Conservation (phyloP, 2,329 filamentous ascomycete genomes). For the Clonostachys rhizophaga region DNA sequence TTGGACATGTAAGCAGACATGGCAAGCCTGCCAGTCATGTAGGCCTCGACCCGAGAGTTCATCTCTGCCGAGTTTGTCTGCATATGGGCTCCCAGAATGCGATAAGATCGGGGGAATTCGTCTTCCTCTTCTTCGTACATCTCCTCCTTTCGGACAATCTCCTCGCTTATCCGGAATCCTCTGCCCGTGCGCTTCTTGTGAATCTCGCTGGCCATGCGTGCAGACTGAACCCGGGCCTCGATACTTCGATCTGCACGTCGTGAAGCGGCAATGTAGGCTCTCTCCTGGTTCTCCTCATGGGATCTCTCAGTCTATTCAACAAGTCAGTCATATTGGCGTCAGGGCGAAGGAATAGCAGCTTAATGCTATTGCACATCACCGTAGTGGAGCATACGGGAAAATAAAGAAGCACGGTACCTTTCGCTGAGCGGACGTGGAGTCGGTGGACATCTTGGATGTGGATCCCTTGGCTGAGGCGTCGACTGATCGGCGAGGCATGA, state of each 20-base stretch:
- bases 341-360: too few relatives aligned
- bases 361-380: too few relatives aligned
- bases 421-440: too few relatives aligned
- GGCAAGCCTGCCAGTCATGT: conserved; percentile 32
- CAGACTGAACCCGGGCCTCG: conserved; percentile 84
- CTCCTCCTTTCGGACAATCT: conserved; percentile 84
- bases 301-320: conserved; percentile 63
- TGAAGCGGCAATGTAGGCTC: conserved; percentile 90
- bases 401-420: too few relatives aligned
- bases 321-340: too few relatives aligned
- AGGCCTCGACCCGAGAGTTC: conserved; percentile 54
- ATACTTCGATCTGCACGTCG: conserved; percentile 80
- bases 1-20: conserved; percentile 32
- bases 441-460: too few relatives aligned
- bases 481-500: too few relatives aligned
- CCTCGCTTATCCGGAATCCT: conserved; percentile 73
- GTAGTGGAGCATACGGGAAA: too few relatives aligned
- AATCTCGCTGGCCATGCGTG: conserved; percentile 81
- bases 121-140: conserved; percentile 97
- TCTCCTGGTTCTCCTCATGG: conserved; percentile 78
- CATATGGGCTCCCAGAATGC: conserved; percentile 57
- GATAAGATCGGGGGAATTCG: conserved; percentile 64
- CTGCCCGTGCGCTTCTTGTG: conserved; percentile 86
- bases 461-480: too few relatives aligned
- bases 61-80: conserved; percentile 56